phyloP scores from a whole-genome alignment of 306 rosid species.

The Cucurbita maxima region DNA sequence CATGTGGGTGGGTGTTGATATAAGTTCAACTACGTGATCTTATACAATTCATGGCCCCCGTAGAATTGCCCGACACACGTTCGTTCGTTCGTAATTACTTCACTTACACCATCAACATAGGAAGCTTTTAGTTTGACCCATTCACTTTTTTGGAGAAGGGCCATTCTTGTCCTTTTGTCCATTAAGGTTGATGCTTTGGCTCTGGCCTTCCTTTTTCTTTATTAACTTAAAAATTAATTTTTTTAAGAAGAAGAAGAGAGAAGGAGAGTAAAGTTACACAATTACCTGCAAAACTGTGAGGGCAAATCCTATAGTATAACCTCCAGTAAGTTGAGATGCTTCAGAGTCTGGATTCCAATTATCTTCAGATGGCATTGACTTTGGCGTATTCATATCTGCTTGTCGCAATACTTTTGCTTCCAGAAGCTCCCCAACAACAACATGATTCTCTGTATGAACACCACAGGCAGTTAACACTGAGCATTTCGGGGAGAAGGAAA shows the following conservation, averaged over 20 bases:
- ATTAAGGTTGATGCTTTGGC: not conserved
- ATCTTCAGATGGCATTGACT: slow-evolving; percentile 50
- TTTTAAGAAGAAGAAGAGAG: not conserved
- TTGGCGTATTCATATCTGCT: slow-evolving; percentile 58
- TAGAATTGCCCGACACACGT: not conserved
- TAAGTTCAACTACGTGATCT: not conserved
- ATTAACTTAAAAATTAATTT: not conserved
- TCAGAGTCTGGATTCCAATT: slow-evolving; percentile 78
- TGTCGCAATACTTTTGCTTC: slow-evolving; percentile 60
- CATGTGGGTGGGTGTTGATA: not conserved
- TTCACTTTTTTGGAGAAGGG: not conserved
- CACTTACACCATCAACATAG: not conserved
- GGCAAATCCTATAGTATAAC: slow-evolving; percentile 88
- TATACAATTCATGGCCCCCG: not conserved
- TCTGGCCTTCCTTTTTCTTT: not conserved
- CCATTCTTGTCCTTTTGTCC: not conserved
- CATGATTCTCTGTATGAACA: slow-evolving; percentile 70
- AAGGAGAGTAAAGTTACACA: not conserved
- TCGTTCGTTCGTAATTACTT: not conserved
- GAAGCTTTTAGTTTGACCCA: not conserved
- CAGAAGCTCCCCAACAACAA: slow-evolving; percentile 80
- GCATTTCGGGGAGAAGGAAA: not conserved
- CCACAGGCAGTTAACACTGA: slow-evolving; percentile 12
- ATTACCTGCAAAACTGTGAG: slow-evolving; percentile 89
- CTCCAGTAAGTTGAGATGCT: slow-evolving; percentile 85